Base-by-base conservation (phyloP, 805 yeast species). In the Hanseniaspora meyeri region DNA sequence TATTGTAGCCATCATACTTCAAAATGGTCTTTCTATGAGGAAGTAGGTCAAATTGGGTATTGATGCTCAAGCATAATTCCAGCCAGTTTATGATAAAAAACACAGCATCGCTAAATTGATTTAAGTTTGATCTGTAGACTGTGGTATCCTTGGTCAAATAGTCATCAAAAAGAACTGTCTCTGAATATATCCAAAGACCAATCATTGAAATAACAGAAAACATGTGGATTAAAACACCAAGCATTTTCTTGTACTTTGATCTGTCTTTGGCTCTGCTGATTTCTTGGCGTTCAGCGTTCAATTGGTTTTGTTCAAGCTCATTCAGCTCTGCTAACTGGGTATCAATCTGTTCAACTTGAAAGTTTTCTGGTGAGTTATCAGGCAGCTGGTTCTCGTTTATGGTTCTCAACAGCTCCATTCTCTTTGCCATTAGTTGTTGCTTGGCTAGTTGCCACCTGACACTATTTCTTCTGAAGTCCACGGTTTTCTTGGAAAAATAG, bases 11-110 rank as follows among this genome's bases (percentile, higher is more conserved):
- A 11, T 52, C 56, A 29, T 52, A 52, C 29, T 52, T 52, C 20
- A 52, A 9, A 9, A 52, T 52, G 29, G 56, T 43, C 24, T 52
- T 52, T 52, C 56, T 52, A 4, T 52, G 56, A 14, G 56, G 56
- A 14, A 52, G 37, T 17, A 52, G 32, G 19, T 52, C 47, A 19
- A 52, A 52, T 20, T 52, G 56, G 5, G 47, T 45, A 20, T 52
- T 52, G 6, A 52, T 43, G 14, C 45, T 42, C 14, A 52, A 27
- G 24, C 56, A 52, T 17, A 47, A 45, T 19, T 52, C 56, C 6
- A 52, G 39, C 56, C 56, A 52, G 39, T 52, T 52, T 5, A 52
- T 36, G 16, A 43, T 43, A 19, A 43, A 52, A 10, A 52, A 52
- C 10, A 45, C 48, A 14, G 29, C n/a, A 24, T 40, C 47, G 31